phyloP scores from a whole-genome alignment of 1,284 basidiomycete genomes.

The Psilocybe mexicana region DNA sequence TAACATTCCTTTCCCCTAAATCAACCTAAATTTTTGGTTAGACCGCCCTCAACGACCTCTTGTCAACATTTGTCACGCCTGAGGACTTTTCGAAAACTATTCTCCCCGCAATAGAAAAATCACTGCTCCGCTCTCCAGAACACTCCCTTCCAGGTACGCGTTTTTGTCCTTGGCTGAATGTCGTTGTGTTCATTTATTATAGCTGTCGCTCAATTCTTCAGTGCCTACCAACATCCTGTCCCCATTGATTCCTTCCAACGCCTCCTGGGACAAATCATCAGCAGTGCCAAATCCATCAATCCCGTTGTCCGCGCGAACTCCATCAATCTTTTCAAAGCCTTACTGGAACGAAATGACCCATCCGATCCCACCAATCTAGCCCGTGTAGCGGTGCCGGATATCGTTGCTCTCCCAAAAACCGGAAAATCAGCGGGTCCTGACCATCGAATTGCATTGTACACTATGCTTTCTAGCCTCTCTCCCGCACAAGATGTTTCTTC shows the following conservation, averaged over 20 bases:
- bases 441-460: conserved; percentile 81
- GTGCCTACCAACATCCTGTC: conserved; percentile 56
- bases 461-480: conserved; percentile 65
- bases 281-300: conserved; percentile 79
- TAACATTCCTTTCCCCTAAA: conserved; percentile 20
- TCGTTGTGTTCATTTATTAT: background rate
- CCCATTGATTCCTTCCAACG: conserved; percentile 58
- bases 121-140: conserved; percentile 74
- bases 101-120: conserved; percentile 72
- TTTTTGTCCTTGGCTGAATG: background rate
- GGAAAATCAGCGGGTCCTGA: conserved; percentile 87
- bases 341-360: conserved; percentile 24
- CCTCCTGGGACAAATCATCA: conserved; percentile 66
- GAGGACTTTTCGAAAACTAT: conserved; percentile 53
- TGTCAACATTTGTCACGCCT: conserved; percentile 48
- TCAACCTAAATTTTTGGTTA: conserved; percentile 8
- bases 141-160: conserved; percentile 58
- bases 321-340: conserved; percentile 59
- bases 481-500: conserved; percentile 54
- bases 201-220: conserved; percentile 61
- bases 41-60: conserved; percentile 59
- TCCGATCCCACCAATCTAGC: conserved; percentile 20
- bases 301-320: conserved; percentile 60
- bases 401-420: conserved; percentile 71
- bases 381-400: conserved; percentile 57